Percentiles rank a stretch among this genome's conserved stretches.
These are phyloP conservation scores for Carallia pectinifolia DNA, from an alignment of 345 rosid species.

Conservation along the genomic window DNA sequence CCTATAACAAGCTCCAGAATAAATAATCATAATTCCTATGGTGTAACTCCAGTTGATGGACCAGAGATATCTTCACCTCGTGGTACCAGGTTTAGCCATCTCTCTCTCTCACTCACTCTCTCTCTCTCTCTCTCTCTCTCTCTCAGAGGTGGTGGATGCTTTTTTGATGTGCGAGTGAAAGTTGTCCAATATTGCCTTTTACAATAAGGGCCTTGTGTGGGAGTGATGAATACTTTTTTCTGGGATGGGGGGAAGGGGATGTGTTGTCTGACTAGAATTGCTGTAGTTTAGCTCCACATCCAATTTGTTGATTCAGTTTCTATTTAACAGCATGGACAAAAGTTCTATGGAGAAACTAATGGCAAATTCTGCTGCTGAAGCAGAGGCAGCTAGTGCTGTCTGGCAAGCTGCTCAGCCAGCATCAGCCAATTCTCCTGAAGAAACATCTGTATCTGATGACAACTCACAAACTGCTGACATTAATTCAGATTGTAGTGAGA, in stretches of 20 bases:
- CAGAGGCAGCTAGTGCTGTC: constrained; percentile 89
- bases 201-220: too few species aligned
- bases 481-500: constrained; percentile 64
- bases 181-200: too few species aligned
- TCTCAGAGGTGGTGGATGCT: too few species aligned
- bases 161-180: too few species aligned
- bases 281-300: constrained; percentile 8
- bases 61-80: constrained; percentile 42
- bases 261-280: not conserved
- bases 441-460: constrained; percentile 69
- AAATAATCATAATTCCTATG: constrained; percentile 38
- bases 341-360: constrained; percentile 84
- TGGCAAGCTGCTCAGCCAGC: constrained; percentile 96
- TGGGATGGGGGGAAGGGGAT: too few species aligned
- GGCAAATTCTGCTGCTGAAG: constrained; percentile 99
- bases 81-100: constrained; percentile 53
- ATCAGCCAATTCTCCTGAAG: constrained; percentile 60
- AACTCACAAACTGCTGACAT: constrained; percentile 66
- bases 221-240: not conserved
- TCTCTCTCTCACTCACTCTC: constrained; percentile 16
- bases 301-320: constrained; percentile 10
- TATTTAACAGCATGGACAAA: constrained; percentile 65
- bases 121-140: not conserved
- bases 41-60: constrained; percentile 43
- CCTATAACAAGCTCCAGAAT: constrained; percentile 49